Percentiles rank a stretch among this genome's conserved stretches.
Conservation (phyloP, 1,284 basidiomycete genomes). For the Uromyces viciae-fabae region DNA sequence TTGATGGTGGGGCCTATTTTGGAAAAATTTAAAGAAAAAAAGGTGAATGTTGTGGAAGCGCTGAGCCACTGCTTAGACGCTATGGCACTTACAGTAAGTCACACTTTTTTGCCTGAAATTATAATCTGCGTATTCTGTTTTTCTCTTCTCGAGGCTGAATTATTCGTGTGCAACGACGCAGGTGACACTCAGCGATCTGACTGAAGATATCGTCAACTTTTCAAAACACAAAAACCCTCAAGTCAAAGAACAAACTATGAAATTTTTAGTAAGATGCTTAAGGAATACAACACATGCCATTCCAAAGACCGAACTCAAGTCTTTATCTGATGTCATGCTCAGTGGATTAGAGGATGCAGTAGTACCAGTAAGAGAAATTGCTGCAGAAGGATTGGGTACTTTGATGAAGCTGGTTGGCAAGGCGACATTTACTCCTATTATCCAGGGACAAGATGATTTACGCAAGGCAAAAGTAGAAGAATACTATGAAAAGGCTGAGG, state of each 20-base stretch:
- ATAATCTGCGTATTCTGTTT: slow-evolving; percentile 7
- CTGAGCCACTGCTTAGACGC: slow-evolving; percentile 85
- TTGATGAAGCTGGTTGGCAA: slow-evolving; percentile 98
- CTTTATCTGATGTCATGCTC: slow-evolving; percentile 74
- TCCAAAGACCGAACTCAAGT: slow-evolving; percentile 72
- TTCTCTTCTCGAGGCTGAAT: slow-evolving; percentile 47
- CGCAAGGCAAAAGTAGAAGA: slow-evolving; percentile 92
- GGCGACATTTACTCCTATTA: slow-evolving; percentile 76
- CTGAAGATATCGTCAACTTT: slow-evolving; percentile 75
- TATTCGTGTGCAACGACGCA: slow-evolving; percentile 54
- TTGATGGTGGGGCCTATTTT: slow-evolving; percentile 73
- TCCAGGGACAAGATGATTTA: slow-evolving; percentile 83
- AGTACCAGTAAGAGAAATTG: slow-evolving; percentile 84
- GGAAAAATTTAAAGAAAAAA: slow-evolving; percentile 91
- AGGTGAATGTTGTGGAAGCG: slow-evolving; percentile 80
- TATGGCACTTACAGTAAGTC: slow-evolving; percentile 72
- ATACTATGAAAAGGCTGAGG: slow-evolving; percentile 78
- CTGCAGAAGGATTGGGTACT: slow-evolving; percentile 79
- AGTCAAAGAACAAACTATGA: slow-evolving; percentile 87
- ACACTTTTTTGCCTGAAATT: background rate
- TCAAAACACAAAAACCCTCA: slow-evolving; percentile 91
- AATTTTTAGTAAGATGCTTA: slow-evolving; percentile 79
- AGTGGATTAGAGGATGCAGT: slow-evolving; percentile 78
- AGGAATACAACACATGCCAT: slow-evolving; percentile 65
- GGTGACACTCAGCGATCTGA: slow-evolving; percentile 75